Evolutionary conservation across 2,329 filamentous ascomycete species (phyloP).

Genomic region (Onygenales sp.): DNA sequence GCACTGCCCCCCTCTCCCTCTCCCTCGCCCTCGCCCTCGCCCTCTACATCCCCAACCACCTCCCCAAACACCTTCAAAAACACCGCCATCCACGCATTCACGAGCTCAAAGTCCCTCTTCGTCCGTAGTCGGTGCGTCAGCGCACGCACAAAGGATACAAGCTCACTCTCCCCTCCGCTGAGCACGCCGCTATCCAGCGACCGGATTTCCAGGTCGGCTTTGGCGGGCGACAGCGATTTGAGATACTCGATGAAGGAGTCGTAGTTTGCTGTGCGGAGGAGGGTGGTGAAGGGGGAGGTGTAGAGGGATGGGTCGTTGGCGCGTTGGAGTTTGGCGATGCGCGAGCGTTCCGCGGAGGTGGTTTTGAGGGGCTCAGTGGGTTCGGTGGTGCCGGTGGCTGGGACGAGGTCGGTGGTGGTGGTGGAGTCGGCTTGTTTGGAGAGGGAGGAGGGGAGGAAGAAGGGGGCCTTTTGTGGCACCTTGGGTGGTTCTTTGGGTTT

Average conservation of each 20-base stretch:
- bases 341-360: slow-evolving; percentile 45
- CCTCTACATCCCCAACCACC: slow-evolving; percentile 33
- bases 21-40: slow-evolving; percentile 9
- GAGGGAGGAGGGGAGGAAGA: slow-evolving; percentile 62
- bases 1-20: slow-evolving; percentile 31
- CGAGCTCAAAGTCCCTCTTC: slow-evolving; percentile 80
- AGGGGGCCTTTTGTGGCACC: slow-evolving; percentile 85
- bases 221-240: slow-evolving; percentile 70
- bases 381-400: slow-evolving; percentile 18
- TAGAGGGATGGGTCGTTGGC: slow-evolving; percentile 24
- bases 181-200: slow-evolving; percentile 48
- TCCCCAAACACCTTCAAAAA: slow-evolving; percentile 73
- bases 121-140: slow-evolving; percentile 60
- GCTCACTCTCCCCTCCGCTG: slow-evolving; percentile 46
- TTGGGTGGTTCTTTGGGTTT: slow-evolving; percentile 89
- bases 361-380: slow-evolving; percentile 20
- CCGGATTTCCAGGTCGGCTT: slow-evolving; percentile 82
- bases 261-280: slow-evolving; percentile 48
- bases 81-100: slow-evolving; percentile 95
- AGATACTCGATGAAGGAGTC: slow-evolving; percentile 65
- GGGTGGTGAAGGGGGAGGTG: slow-evolving; percentile 34
- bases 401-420: slow-evolving; percentile 16
- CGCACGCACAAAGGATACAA: slow-evolving; percentile 70
- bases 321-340: slow-evolving; percentile 59
- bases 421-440: slow-evolving; percentile 17